Evolutionary conservation across 1,139 yeast species (phyloP).

Genomic region (Geotrichum macrosporum): DNA sequence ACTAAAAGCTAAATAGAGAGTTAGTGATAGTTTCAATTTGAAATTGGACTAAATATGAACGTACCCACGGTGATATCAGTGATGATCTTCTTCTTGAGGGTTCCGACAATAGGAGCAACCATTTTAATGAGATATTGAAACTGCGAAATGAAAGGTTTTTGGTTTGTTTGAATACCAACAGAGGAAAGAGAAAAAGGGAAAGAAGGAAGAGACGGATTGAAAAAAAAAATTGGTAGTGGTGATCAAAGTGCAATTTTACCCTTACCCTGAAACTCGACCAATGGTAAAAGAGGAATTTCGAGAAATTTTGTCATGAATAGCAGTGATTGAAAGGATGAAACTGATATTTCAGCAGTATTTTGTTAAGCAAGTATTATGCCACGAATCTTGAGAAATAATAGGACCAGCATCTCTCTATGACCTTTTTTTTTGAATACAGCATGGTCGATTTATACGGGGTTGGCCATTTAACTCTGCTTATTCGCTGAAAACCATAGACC

Average conservation of each 20-base stretch:
- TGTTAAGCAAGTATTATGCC: no score
- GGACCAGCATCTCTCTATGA: no score
- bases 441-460: no score
- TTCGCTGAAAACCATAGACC: no score
- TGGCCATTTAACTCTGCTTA: no score
- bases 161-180: background rate
- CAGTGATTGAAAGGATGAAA: no score
- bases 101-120: conserved; percentile 90
- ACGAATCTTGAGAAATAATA: background rate
- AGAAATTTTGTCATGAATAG: no score
- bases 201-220: conserved; percentile 10
- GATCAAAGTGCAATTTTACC: background rate
- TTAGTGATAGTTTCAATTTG: no score
- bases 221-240: conserved; percentile 2
- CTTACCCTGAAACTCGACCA: background rate
- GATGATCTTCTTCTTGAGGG: conserved; percentile 75
- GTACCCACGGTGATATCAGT: conserved; percentile 59
- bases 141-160: no score
- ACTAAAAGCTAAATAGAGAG: background rate
- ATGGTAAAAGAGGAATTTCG: background rate
- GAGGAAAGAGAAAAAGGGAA: background rate
- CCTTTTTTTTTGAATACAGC: no score
- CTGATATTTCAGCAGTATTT: no score
- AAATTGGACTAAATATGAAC: background rate
- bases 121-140: no score